phyloP scores from a whole-genome alignment of 306 rosid species.

The Lathyrus sativus region DNA sequence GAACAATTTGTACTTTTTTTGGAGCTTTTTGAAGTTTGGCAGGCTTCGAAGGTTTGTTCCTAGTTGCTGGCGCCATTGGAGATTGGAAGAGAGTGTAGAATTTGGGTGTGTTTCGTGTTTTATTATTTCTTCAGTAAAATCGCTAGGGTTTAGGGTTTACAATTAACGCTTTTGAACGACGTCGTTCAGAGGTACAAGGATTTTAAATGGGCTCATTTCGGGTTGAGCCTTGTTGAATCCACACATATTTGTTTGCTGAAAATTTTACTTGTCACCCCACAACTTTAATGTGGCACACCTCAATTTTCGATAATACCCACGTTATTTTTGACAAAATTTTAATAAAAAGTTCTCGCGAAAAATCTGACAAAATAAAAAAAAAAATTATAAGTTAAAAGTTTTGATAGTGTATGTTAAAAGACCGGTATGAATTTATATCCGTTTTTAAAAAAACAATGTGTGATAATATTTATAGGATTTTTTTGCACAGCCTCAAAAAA shows the following conservation, averaged over 20 bases:
- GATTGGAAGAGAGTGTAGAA: slow-evolving; percentile 8
- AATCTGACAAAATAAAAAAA: too few relatives aligned
- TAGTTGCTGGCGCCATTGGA: slow-evolving; percentile 41
- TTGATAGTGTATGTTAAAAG: too few relatives aligned
- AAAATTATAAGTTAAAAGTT: too few relatives aligned
- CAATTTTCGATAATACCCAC: too few relatives aligned
- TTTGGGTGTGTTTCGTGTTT: not conserved
- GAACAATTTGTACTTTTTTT: slow-evolving; percentile 45
- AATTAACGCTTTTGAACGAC: not conserved
- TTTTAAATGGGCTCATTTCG: not conserved
- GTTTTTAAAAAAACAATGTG: too few relatives aligned
- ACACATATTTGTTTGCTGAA: not conserved
- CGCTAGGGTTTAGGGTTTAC: slow-evolving; percentile 48
- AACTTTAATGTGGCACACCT: too few relatives aligned
- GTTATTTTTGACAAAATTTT: too few relatives aligned
- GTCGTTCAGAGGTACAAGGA: not conserved
- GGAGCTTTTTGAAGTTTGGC: slow-evolving; percentile 40
- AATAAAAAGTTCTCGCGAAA: too few relatives aligned
- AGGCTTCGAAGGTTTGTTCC: slow-evolving; percentile 31
- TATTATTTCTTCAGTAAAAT: not conserved
- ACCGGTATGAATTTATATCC: too few relatives aligned
- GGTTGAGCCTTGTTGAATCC: not conserved
- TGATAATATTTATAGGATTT: too few relatives aligned
- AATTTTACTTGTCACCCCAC: too few relatives aligned
- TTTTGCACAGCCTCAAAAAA: too few relatives aligned